Evolutionary conservation across 768 basidiomycete species (phyloP).

Genomic region (Mycena belliarum): DNA sequence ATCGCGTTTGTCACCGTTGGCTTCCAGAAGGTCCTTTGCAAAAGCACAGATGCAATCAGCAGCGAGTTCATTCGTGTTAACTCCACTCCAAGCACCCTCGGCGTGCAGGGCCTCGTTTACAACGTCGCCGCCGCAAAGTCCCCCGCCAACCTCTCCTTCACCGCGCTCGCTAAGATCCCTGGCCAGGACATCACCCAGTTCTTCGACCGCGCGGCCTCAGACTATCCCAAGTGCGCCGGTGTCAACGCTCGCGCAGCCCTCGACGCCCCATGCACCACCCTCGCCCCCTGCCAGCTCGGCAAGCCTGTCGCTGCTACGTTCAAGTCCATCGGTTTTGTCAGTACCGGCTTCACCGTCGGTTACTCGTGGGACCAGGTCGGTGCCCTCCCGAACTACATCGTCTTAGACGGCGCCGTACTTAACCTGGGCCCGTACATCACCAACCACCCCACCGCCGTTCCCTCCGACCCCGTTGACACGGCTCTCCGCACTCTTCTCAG

Average conservation of each 20-base stretch:
- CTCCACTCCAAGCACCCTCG: constrained; percentile 60
- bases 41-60: constrained; percentile 48
- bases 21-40: constrained; percentile 90
- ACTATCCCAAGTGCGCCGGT: constrained; percentile 65
- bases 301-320: constrained; percentile 58
- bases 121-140: constrained; percentile 63
- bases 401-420: constrained; percentile 91
- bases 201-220: constrained; percentile 70
- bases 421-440: constrained; percentile 87
- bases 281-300: constrained; percentile 67
- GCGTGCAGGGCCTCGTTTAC: constrained; percentile 75
- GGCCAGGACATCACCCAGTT: constrained; percentile 91
- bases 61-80: constrained; percentile 57
- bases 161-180: constrained; percentile 51
- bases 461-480: constrained; percentile 76
- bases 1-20: constrained; percentile 96
- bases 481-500: constrained; percentile 77
- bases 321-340: constrained; percentile 57
- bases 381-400: constrained; percentile 70
- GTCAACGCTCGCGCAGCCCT: constrained; percentile 67
- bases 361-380: constrained; percentile 92
- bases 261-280: constrained; percentile 68
- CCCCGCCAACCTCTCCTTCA: constrained; percentile 57
- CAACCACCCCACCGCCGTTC: constrained; percentile 66
- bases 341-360: constrained; percentile 73